Base-by-base conservation (phyloP, 345 rosid genomes). In the Psidium friedrichsthalianum region DNA sequence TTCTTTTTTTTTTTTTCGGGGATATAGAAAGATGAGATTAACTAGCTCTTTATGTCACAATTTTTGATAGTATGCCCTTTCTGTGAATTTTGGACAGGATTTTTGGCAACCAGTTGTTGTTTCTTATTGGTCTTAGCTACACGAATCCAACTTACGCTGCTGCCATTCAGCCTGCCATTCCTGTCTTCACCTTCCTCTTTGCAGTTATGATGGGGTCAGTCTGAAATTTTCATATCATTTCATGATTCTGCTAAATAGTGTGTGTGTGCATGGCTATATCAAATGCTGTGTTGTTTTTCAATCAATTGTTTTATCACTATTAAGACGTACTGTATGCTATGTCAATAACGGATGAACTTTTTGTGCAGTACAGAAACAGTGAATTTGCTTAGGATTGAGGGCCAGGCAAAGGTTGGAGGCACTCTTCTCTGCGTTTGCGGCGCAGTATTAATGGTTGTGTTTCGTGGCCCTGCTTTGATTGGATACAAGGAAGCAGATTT, bases 71-170 rank as follows among this genome's bases (percentile, higher is more conserved):
- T 84, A 57, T 47, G 64, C 64, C 57, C 85, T 84, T 59, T 84
- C 55, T 81, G 56, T 55, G 51, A 52, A 42, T 87, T 82, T 87
- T 84, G 81, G 76, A 88, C 90, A 97, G 99, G 95, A 93, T 97
- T 85, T 97, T 97, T 88, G 99, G 98, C 85, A 97, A 97, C 92
- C 99, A 97, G 90, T 94, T 97, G 85, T 86, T 97, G 76, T 97
- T 97, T 94, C 98, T 97, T 83, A 84, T 97, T 85, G 99, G 99
- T 91, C 96, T 97, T 86, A 92, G 94, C 89, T 95, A 95, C 91
- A 97, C 98, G 84, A 97, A 93, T 96, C 99, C 99, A 84, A 95
- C 98, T 81, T 95, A 95, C 86, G 99, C 99, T 87, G 98, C 99
- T 88, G 98, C 98, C 55, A 95, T 91, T 88, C 99, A 97, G 89